Evolutionary conservation across 1,284 basidiomycete species (phyloP).

Genomic region (Tetrapyrgos nigripes): DNA sequence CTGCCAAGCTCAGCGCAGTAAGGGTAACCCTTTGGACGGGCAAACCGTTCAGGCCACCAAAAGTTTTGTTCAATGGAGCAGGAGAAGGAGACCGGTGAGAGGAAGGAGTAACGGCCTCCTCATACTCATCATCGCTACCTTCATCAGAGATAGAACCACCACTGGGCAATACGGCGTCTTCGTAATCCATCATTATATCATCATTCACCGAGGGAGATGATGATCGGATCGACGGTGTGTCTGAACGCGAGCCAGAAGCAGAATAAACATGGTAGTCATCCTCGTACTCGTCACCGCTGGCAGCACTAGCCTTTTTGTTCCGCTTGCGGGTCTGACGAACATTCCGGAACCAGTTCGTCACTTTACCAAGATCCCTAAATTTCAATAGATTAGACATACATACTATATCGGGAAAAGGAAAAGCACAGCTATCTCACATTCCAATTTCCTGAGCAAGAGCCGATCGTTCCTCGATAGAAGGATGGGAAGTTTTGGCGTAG

Average conservation of each 20-base stretch:
- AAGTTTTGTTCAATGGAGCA: conserved; percentile 22
- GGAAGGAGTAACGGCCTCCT: conserved; percentile 75
- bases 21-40: conserved; percentile 11
- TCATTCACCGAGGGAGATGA: conserved; percentile 55
- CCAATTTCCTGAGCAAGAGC: conserved; percentile 75
- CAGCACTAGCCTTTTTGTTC: conserved; percentile 48
- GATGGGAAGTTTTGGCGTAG: conserved; percentile 71
- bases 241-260: conserved; percentile 52
- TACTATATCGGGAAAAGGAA: conserved; percentile 16
- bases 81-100: conserved; percentile 63
- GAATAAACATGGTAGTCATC: conserved; percentile 42
- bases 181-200: conserved; percentile 37
- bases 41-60: conserved; percentile 25
- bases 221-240: conserved; percentile 53
- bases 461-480: conserved; percentile 78
- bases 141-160: conserved; percentile 49
- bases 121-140: conserved; percentile 70
- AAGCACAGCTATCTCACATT: conserved; percentile 53
- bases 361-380: conserved; percentile 76
- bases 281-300: conserved; percentile 49
- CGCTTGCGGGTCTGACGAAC: conserved; percentile 77
- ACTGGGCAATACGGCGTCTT: conserved; percentile 4
- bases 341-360: conserved; percentile 88
- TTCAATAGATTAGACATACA: conserved; percentile 19
- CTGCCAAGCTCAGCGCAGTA: conserved; percentile 17